Conservation (phyloP, 2,329 filamentous ascomycete genomes). For the Cylindrodendrum hubeiense region DNA sequence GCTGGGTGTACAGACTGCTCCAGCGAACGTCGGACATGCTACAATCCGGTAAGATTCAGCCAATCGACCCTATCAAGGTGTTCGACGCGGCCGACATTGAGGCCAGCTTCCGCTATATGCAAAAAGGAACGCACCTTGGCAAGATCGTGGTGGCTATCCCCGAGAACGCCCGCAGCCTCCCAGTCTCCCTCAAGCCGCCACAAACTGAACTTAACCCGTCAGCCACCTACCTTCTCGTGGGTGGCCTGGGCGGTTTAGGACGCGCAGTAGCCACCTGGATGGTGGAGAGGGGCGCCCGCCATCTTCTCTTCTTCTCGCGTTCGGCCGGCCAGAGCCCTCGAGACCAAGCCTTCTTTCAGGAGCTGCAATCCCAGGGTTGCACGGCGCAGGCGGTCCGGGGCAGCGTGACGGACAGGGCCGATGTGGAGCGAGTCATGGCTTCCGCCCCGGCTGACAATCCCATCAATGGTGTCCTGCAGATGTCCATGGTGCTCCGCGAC, state of each 20-base stretch:
- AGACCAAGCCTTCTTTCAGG: conserved; percentile 46
- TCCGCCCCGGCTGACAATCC: too few relatives aligned
- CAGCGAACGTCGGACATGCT: too few relatives aligned
- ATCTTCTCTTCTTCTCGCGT: conserved; percentile 28
- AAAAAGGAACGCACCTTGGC: conserved; percentile 51
- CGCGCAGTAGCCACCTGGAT: conserved; percentile 23
- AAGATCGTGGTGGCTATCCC: conserved; percentile 51
- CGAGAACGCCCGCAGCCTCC: too few relatives aligned
- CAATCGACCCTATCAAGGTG: too few relatives aligned
- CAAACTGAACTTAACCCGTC: conserved; percentile 50
- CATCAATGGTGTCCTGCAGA: conserved; percentile 56
- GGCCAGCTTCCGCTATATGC: conserved; percentile 23
- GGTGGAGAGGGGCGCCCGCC: conserved; percentile 27
- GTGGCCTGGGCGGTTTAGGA: conserved; percentile 35
- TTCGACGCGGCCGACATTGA: conserved; percentile 51
- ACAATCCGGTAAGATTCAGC: too few relatives aligned
- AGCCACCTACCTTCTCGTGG: conserved; percentile 44
- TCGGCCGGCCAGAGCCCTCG: conserved; percentile 15
- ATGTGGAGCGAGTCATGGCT: conserved; percentile 43
- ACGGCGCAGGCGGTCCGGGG: conserved; percentile 46
- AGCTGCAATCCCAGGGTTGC: conserved; percentile 44
- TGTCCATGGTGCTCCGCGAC: conserved; percentile 52
- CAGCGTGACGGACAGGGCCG: conserved; percentile 45
- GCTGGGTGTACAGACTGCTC: too few relatives aligned
- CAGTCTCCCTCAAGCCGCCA: too few relatives aligned